Conservation (phyloP, 2,329 filamentous ascomycete species). For the Pyricularia sp. region DNA sequence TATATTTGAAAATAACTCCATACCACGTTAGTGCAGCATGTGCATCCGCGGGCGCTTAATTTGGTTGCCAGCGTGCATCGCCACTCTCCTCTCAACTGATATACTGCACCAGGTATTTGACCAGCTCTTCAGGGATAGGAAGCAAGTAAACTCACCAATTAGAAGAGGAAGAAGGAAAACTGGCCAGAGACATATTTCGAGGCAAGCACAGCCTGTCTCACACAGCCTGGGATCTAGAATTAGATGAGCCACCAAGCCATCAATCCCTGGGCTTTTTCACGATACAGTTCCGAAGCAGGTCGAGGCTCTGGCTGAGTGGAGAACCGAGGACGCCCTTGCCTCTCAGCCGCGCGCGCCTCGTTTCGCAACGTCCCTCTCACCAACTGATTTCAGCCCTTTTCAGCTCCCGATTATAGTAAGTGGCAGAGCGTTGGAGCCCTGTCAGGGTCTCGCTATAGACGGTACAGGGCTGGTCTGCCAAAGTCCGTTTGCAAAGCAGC, state of each 20-base stretch:
- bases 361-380: neutral
- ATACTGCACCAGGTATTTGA: too few relatives aligned
- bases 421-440: neutral
- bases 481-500: neutral
- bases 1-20: too few relatives aligned
- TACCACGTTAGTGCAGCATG: too few relatives aligned
- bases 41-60: too few relatives aligned
- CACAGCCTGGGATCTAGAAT: too few relatives aligned
- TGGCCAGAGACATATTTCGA: too few relatives aligned
- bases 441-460: neutral
- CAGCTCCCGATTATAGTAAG: neutral
- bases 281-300: neutral
- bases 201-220: too few relatives aligned
- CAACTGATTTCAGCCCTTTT: neutral
- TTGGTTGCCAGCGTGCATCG: too few relatives aligned
- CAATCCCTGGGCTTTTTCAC: neutral
- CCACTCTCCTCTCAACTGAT: too few relatives aligned
- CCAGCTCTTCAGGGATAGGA: too few relatives aligned
- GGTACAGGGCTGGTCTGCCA: neutral
- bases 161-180: too few relatives aligned
- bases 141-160: too few relatives aligned
- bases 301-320: neutral
- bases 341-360: neutral
- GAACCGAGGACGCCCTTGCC: neutral
- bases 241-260: neutral